Conservation (phyloP, 1,284 basidiomycete genomes). For the Boletus semigastroideus region DNA sequence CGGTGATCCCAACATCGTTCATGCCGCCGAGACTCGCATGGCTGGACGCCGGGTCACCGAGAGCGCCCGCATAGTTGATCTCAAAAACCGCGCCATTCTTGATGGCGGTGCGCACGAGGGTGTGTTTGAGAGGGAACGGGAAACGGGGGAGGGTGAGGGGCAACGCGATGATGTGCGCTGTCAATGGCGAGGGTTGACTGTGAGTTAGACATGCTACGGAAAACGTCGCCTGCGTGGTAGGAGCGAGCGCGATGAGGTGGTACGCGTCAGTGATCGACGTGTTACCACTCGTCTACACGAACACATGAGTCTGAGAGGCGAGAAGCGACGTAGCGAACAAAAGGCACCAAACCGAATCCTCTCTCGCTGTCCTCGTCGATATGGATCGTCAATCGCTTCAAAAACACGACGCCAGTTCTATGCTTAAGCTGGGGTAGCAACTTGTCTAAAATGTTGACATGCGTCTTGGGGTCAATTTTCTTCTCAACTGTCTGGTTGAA, state of each 20-base stretch:
- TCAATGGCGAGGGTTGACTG: slow-evolving; percentile 73
- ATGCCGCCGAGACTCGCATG: slow-evolving; percentile 48
- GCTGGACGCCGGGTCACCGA: slow-evolving; percentile 54
- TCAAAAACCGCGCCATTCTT: slow-evolving; percentile 86
- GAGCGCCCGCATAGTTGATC: slow-evolving; percentile 71
- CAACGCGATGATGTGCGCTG: slow-evolving; percentile 80
- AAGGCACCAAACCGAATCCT: slow-evolving; percentile 70
- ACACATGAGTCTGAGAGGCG: not conserved
- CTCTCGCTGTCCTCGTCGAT: slow-evolving; percentile 79
- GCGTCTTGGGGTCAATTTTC: slow-evolving; percentile 67
- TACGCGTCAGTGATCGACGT: slow-evolving; percentile 57
- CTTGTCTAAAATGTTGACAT: slow-evolving; percentile 57
- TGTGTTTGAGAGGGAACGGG: slow-evolving; percentile 81
- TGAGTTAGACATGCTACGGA: slow-evolving; percentile 80
- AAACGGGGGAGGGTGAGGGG: slow-evolving; percentile 79
- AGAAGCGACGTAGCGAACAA: not conserved
- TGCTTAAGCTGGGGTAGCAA: slow-evolving; percentile 54
- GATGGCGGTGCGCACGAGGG: slow-evolving; percentile 75
- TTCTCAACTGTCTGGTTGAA: slow-evolving; percentile 67
- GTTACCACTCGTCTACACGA: slow-evolving; percentile 58
- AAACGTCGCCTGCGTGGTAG: slow-evolving; percentile 71
- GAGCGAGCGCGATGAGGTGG: slow-evolving; percentile 74
- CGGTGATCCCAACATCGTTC: slow-evolving; percentile 49
- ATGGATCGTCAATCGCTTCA: slow-evolving; percentile 71
- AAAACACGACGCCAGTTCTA: slow-evolving; percentile 55